Base-by-base conservation (phyloP, 306 rosid species). In the Spatholobus suberectus region DNA sequence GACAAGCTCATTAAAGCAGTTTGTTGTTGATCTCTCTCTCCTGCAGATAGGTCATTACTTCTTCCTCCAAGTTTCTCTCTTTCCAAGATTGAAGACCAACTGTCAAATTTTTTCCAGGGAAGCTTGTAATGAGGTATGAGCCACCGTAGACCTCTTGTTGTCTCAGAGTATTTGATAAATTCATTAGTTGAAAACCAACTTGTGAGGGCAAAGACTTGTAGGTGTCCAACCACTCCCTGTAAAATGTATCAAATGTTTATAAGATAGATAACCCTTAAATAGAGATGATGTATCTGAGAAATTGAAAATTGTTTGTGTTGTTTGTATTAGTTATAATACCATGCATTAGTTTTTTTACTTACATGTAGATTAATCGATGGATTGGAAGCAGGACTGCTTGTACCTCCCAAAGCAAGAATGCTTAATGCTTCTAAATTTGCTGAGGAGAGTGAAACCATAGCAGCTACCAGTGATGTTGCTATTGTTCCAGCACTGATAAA, bases 151-250 rank as follows among this genome's bases (percentile, higher is more conserved):
- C 94, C 92, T 83, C 89, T 84, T 49, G 86, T 81, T 58, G 96
- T 86, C 87, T 90, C 94, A 0, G 69, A 92, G 85, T 83, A 92
- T 80, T 84, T 87, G 58, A 82, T 66, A 24, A 84, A 89, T 35
- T 84, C 88, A 81, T 89, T 81, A 58, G 65, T 74, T 63, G 84
- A 81, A 81, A 88, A 83, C 94, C 90, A 84, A 73, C 87, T 83
- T 46, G 91, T 80, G 29, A 92, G 89, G 71, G 88, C 96, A 84
- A 92, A 92, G 85, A 87, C 84, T 77, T 92, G 96, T 47, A 92
- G 83, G 72, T 90, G 92, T 63, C 96, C 92, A 61, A 90, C 38
- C 90, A 92, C 71, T 74, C 94, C 94, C 96, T 92, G 83, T 47
- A 77, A 34, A 81, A 61, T 55, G 27, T 51, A 29, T 20, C 67